Evolutionary conservation across 495 filamentous ascomycete genomes (phyloP).

Genomic region (Penicillium ochrochloron): DNA sequence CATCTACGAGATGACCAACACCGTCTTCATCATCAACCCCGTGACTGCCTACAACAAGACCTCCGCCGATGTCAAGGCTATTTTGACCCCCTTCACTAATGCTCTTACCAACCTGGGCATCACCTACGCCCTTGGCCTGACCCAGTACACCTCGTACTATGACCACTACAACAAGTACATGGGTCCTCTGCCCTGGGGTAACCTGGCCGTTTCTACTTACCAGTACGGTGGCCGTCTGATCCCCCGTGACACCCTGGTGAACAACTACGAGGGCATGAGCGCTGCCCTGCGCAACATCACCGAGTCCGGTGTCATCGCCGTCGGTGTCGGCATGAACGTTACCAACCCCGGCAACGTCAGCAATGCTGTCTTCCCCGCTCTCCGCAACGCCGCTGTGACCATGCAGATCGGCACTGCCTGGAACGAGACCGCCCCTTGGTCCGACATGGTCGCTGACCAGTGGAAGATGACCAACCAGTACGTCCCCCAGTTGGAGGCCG

Average conservation of each 20-base stretch:
- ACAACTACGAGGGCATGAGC: conserved; percentile 49
- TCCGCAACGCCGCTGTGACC: conserved; percentile 57
- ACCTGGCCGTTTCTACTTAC: conserved; percentile 49
- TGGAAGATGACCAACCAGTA: conserved; percentile 43
- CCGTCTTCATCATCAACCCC: conserved; percentile 51
- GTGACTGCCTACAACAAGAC: conserved; percentile 44
- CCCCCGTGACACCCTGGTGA: conserved; percentile 49
- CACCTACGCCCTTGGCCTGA: conserved; percentile 30
- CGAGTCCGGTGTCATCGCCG: conserved; percentile 47
- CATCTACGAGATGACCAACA: conserved; percentile 52
- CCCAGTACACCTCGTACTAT: conserved; percentile 48
- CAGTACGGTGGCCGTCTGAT: conserved; percentile 66
- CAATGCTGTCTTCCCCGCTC: conserved; percentile 61
- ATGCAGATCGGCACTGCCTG: conserved; percentile 47
- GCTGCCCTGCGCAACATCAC: conserved; percentile 43
- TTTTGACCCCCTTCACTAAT: conserved; percentile 38
- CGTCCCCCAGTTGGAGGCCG: conserved; percentile 51
- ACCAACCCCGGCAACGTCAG: conserved; percentile 42
- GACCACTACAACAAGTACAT: conserved; percentile 53
- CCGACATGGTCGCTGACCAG: conserved; percentile 44
- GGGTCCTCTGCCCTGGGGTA: conserved; percentile 42
- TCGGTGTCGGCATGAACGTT: conserved; percentile 51
- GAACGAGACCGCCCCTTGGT: conserved; percentile 52
- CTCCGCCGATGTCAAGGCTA: conserved; percentile 30
- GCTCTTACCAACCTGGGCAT: conserved; percentile 35